Evolutionary conservation across 495 filamentous ascomycete genomes (phyloP).

Genomic region (Xylaria longipes): DNA sequence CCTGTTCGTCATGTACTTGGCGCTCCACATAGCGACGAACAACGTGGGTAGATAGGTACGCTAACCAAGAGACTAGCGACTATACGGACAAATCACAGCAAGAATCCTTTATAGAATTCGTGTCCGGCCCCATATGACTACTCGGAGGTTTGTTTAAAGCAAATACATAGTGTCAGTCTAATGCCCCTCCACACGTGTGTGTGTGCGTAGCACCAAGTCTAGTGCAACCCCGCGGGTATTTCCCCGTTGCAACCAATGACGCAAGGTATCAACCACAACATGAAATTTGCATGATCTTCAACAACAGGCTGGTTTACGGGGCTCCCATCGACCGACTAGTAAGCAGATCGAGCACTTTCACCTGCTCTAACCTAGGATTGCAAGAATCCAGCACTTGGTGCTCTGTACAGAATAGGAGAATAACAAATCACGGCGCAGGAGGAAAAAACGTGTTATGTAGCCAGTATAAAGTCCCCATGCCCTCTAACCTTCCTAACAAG

Average conservation of each 20-base stretch:
- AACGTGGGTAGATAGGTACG: background rate
- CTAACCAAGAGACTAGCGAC: background rate
- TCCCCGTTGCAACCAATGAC: background rate
- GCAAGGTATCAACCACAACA: background rate
- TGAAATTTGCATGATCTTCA: background rate
- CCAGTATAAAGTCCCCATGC: background rate
- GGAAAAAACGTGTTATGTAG: background rate
- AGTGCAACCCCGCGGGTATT: background rate
- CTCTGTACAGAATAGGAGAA: background rate
- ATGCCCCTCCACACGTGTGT: background rate
- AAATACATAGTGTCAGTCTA: background rate
- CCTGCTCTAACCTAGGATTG: background rate
- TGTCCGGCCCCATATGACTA: background rate
- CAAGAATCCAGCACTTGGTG: background rate
- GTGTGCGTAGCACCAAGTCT: background rate
- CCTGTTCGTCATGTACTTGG: background rate
- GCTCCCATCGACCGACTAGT: background rate
- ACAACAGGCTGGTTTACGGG: background rate
- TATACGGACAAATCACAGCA: background rate
- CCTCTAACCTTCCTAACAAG: background rate
- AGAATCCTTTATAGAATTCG: background rate
- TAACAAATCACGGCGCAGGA: background rate
- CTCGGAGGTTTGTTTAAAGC: conserved; percentile 4
- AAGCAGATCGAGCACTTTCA: background rate
- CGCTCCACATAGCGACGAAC: background rate